phyloP scores from a whole-genome alignment of 2,329 filamentous ascomycete genomes.

The Verticillium longisporum region DNA sequence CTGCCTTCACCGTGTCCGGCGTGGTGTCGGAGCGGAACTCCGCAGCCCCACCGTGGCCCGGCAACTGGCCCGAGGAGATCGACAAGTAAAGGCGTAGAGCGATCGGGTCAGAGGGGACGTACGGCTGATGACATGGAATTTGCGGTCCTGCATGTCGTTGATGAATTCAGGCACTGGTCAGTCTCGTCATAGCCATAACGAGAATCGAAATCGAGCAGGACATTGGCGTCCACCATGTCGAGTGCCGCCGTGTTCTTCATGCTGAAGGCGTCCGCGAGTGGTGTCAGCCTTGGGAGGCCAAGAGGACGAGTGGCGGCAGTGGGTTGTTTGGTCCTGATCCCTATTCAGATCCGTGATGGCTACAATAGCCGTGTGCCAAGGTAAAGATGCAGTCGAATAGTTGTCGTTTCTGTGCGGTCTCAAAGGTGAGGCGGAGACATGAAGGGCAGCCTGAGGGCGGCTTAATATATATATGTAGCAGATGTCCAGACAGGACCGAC shows the following conservation, averaged over 20 bases:
- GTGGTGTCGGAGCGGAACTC: background rate
- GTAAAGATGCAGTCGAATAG: background rate
- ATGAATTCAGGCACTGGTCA: constrained; percentile 4
- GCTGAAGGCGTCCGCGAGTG: background rate
- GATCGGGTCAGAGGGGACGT: background rate
- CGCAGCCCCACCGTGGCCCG: background rate
- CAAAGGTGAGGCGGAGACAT: background rate
- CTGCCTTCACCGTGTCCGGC: background rate
- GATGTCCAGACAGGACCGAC: background rate
- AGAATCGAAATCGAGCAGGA: constrained; percentile 11
- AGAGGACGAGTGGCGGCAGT: background rate
- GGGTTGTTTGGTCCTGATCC: background rate
- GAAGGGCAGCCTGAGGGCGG: background rate
- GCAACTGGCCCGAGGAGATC: background rate
- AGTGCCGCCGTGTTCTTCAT: background rate
- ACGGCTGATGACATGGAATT: constrained; percentile 13
- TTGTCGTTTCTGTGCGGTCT: background rate
- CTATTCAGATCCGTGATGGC: background rate
- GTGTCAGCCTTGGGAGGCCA: background rate
- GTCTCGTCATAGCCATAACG: constrained; percentile 11
- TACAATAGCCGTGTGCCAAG: background rate
- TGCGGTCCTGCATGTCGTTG: background rate
- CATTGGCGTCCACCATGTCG: constrained; percentile 12
- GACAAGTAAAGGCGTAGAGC: background rate
- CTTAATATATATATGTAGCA: background rate